Evolutionary conservation across 2,329 filamentous ascomycete species (phyloP), one percentile per base, ranked within the genome.

Genomic region (Xylariaceae sp.): DNA sequence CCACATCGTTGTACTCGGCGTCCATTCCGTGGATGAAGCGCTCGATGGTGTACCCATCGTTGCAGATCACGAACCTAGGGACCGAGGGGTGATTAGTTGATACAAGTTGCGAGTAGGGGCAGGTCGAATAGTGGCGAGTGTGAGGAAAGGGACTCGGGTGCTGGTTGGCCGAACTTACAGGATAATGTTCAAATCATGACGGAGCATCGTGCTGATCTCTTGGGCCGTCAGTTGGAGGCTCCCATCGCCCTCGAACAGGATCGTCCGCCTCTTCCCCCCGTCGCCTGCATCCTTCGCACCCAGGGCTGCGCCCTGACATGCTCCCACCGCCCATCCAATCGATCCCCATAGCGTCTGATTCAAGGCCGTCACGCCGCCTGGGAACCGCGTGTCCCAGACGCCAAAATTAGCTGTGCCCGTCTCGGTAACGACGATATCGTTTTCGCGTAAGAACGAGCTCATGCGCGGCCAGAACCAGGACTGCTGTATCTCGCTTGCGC

Each of bases 341-440:
- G 74, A 78, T 67, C 87, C 61, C 87, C 88, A 67, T 11, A 93
- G 78, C 2, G 87, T 83, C 59, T 93, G 88, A 39, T 79, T 89
- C 55, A 95, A 79, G 15, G 85, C 86, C 7, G 78, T 87, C n/a
- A 90, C 85, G n/a, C 77, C 74, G 3, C 71, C 61, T 0, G 89
- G 89, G 67, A 95, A 93, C 32, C 78, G 78, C 4, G 88, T 90
- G 43, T 90, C 87, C 79, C 86, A 89, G 55, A 93, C 87, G 42
- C 89, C 89, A 61, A 94, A 91, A 66, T 89, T 91, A 43, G 88
- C 74, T 0, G 89, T 95, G 30, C 89, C 89, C 2, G 89, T 95
- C 63, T 94, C 89, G 0, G 89, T 91, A 38, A 95, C 77, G 41
- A 95, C 71, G 42, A 94, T 79, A 55, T 95, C 89, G 34, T 81